Percentiles rank a stretch among this genome's conserved stretches.
These are phyloP conservation scores for Globisporangium orthogonon DNA, from an alignment of 352 stramenopile species.

Conservation along the genomic window DNA sequence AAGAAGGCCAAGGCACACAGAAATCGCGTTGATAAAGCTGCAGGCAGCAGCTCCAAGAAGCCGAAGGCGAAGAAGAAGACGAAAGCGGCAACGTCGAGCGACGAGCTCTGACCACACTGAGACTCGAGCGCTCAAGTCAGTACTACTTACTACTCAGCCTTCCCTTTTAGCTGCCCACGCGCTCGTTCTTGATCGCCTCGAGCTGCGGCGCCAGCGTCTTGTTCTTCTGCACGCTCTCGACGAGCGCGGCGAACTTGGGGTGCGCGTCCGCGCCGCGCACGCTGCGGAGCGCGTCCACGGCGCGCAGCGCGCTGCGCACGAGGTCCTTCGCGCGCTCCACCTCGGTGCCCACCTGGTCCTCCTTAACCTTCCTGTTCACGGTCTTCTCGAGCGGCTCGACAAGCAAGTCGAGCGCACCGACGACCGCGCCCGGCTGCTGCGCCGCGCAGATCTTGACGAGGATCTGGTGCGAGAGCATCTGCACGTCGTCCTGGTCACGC, in stretches of 20 bases:
- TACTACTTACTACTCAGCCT: neutral
- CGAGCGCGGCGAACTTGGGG: constrained; percentile 55
- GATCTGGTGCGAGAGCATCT: constrained; percentile 96
- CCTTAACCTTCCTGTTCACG: constrained; percentile 94
- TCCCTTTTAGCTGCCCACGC: constrained; percentile 17
- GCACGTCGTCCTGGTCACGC: constrained; percentile 94
- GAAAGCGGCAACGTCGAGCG: neutral
- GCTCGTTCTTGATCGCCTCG: constrained; percentile 62
- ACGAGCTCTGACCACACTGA: neutral
- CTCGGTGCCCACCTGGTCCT: constrained; percentile 93
- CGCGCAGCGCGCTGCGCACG: constrained; percentile 93
- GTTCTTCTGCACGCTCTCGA: constrained; percentile 67
- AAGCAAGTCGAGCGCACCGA: constrained; percentile 86
- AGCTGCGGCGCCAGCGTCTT: constrained; percentile 50
- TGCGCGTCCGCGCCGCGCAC: constrained; percentile 72
- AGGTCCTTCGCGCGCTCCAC: constrained; percentile 95
- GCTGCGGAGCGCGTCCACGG: constrained; percentile 66
- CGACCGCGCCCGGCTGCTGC: constrained; percentile 63
- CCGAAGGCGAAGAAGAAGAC: neutral
- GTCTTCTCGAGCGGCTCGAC: constrained; percentile 93
- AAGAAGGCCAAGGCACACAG: constrained; percentile 12
- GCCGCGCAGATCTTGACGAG: constrained; percentile 91
- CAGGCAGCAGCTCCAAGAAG: neutral
- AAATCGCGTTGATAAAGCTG: constrained; percentile 5
- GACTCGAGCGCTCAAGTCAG: no score